A percentile compares a stretch with the other conserved stretches of the same genome.
phyloP scores from a whole-genome alignment of 345 rosid genomes.

The Triadica sebifera region DNA sequence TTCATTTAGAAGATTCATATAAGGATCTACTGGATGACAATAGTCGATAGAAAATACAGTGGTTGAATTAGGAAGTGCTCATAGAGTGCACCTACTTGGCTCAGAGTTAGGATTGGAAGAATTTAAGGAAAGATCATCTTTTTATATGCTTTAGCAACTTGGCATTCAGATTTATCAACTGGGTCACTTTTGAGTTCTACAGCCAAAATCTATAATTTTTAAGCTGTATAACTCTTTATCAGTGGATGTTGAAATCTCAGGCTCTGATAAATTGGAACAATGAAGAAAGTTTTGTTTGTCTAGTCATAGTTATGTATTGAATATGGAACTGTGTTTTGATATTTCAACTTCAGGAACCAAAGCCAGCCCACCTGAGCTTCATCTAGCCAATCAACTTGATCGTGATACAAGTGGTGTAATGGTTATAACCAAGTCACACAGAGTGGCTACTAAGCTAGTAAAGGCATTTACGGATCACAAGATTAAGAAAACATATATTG shows the following conservation, averaged over 20 bases:
- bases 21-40: no score
- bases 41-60: no score
- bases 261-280: neutral
- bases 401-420: constrained; percentile 90
- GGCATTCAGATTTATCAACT: neutral
- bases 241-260: neutral
- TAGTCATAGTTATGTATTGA: neutral
- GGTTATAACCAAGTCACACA: constrained; percentile 79
- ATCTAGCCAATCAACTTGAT: constrained; percentile 90
- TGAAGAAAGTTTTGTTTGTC: neutral
- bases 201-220: neutral
- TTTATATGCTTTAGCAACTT: neutral
- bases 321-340: constrained; percentile 8
- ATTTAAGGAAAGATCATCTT: neutral
- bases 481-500: constrained; percentile 70
- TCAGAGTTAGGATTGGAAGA: neutral
- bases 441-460: constrained; percentile 76
- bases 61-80: no score
- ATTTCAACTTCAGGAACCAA: constrained; percentile 30
- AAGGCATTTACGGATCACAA: constrained; percentile 79
- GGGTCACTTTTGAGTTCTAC: no score
- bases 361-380: constrained; percentile 44
- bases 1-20: no score
- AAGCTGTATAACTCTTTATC: neutral
- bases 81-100: no score